Evolutionary conservation across 441 rosid genomes (phyloP).

Genomic region (Populus hybrid): DNA sequence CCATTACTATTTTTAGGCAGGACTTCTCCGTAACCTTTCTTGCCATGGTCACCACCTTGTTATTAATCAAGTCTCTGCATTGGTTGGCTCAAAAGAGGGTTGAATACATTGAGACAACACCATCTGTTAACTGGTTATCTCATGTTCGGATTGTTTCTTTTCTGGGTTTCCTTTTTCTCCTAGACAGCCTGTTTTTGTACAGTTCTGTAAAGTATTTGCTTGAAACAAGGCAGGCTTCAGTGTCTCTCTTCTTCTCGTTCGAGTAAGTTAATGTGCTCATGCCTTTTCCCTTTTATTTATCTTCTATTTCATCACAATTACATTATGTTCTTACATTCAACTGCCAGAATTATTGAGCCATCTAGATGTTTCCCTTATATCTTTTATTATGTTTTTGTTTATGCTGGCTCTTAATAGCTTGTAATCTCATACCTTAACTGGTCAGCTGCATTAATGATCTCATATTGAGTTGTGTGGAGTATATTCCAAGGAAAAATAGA

Average conservation of each 20-base stretch:
- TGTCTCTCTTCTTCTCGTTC: constrained; percentile 89
- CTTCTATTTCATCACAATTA: background rate
- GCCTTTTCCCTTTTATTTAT: background rate
- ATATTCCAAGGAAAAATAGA: background rate
- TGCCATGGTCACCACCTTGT: constrained; percentile 71
- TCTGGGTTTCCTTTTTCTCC: constrained; percentile 71
- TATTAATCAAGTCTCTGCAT: constrained; percentile 82
- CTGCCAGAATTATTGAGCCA: background rate
- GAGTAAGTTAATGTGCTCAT: constrained; percentile 62
- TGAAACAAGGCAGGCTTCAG: constrained; percentile 78
- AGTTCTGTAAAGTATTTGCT: constrained; percentile 61
- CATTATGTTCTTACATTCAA: background rate
- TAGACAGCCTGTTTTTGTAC: constrained; percentile 74
- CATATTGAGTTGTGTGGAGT: background rate
- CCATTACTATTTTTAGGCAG: constrained; percentile 87
- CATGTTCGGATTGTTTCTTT: constrained; percentile 87
- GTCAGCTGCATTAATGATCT: background rate
- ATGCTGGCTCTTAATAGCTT: background rate
- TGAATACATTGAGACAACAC: constrained; percentile 94
- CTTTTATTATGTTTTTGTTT: background rate
- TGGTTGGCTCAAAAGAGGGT: constrained; percentile 97
- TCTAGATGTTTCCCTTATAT: background rate
- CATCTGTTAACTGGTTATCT: constrained; percentile 68
- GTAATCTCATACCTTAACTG: background rate
- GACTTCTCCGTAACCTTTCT: constrained; percentile 85